Conservation (phyloP, 352 stramenopile species). For the Phytophthora citricola region DNA sequence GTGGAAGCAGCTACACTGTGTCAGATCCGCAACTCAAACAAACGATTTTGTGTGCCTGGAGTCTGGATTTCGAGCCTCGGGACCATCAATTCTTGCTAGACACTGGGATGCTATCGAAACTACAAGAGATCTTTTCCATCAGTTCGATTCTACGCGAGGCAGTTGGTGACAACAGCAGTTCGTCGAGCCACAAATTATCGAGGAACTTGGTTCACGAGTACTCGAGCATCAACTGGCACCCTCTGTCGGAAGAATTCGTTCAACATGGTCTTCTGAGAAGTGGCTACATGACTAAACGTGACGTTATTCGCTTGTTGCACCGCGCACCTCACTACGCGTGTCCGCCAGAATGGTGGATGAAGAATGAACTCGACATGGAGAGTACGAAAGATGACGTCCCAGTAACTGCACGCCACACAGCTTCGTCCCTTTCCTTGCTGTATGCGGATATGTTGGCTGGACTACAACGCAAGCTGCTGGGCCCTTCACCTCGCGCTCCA, state of each 20-base stretch:
- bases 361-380: conserved; percentile 49
- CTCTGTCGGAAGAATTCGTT: conserved; percentile 82
- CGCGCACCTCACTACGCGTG: conserved; percentile 70
- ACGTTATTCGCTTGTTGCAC: conserved; percentile 69
- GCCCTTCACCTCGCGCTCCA: conserved; percentile 22
- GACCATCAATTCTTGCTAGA: conserved; percentile 87
- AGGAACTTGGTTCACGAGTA: conserved; percentile 18
- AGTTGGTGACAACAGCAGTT: conserved; percentile 29
- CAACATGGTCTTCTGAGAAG: conserved; percentile 72
- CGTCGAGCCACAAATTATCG: conserved; percentile 5
- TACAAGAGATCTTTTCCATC: conserved; percentile 84
- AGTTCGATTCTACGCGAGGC: conserved; percentile 54
- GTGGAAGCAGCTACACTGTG: conserved; percentile 35
- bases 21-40: conserved; percentile 74
- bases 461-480: conserved; percentile 68
- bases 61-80: conserved; percentile 82
- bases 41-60: conserved; percentile 83
- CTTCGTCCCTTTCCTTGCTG: conserved; percentile 76
- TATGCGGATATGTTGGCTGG: conserved; percentile 76
- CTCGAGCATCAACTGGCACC: conserved; percentile 76
- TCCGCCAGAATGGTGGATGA: conserved; percentile 63
- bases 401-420: conserved; percentile 55
- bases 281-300: conserved; percentile 81
- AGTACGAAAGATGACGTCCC: conserved; percentile 16
- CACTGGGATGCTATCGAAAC: conserved; percentile 70